Percentiles rank a stretch among this genome's conserved stretches.
These are phyloP conservation scores for Cinchona pubescens DNA, from an alignment of 257 asterid genomes.

Conservation along the genomic window DNA sequence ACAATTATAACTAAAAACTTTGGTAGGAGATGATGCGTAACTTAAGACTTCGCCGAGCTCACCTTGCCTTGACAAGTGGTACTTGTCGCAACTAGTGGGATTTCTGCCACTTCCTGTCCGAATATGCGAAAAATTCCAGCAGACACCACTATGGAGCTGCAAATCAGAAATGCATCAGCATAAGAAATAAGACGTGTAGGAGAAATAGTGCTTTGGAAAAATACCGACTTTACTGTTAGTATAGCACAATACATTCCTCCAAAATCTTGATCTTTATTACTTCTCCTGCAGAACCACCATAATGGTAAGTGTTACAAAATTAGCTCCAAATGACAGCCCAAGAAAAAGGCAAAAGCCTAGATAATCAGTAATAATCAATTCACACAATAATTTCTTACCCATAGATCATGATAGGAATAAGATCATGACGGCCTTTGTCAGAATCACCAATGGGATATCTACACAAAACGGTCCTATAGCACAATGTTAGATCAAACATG, in stretches of 20 bases:
- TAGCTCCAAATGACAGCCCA: conserved; percentile 7
- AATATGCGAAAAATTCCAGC: conserved; percentile 75
- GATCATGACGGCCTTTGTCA: conserved; percentile 60
- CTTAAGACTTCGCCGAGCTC: background rate
- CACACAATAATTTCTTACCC: conserved; percentile 53
- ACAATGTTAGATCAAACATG: conserved; percentile 7
- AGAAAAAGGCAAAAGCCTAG: background rate
- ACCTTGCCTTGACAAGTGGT: conserved; percentile 66
- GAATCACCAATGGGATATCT: conserved; percentile 81
- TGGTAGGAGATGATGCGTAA: background rate
- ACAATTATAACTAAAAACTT: background rate
- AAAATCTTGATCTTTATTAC: conserved; percentile 63
- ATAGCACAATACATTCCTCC: conserved; percentile 79
- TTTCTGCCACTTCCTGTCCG: conserved; percentile 82
- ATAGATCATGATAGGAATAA: conserved; percentile 73
- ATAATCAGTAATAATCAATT: background rate
- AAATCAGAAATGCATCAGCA: conserved; percentile 19
- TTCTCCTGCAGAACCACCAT: conserved; percentile 41
- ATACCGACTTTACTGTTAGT: conserved; percentile 64
- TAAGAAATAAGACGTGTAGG: background rate
- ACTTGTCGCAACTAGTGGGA: conserved; percentile 82
- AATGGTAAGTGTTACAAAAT: background rate
- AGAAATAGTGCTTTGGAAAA: background rate
- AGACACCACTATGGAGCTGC: conserved; percentile 67
- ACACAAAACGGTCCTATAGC: conserved; percentile 76